Percentiles rank a stretch among this genome's conserved stretches.
phyloP scores from a whole-genome alignment of 2,329 filamentous ascomycete species.

The Raffaelea arxii region DNA sequence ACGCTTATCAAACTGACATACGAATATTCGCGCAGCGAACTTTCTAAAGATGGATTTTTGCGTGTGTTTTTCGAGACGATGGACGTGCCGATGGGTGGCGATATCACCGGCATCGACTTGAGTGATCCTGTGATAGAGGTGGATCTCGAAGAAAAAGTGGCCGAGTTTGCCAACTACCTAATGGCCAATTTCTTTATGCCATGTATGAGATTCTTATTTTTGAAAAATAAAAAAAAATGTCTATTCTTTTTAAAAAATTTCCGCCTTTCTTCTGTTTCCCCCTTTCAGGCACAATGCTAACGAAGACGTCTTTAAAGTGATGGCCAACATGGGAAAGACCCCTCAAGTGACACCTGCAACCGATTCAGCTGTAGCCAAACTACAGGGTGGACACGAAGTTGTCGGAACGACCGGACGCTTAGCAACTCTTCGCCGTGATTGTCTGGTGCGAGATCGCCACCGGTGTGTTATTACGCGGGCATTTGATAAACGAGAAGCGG shows the following conservation, averaged over 20 bases:
- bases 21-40: background rate
- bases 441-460: slow-evolving; percentile 2
- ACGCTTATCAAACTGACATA: background rate
- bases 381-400: background rate
- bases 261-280: background rate
- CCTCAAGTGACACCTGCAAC: background rate
- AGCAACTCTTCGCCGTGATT: background rate
- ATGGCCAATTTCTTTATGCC: slow-evolving; percentile 2
- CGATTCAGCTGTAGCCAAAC: background rate
- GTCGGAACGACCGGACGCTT: background rate
- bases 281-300: background rate
- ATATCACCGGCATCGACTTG: slow-evolving; percentile 1
- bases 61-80: background rate
- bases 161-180: slow-evolving; percentile 1
- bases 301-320: background rate
- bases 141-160: background rate
- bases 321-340: background rate
- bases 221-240: background rate
- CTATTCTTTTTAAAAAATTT: background rate
- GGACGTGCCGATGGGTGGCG: background rate
- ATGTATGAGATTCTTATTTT: background rate
- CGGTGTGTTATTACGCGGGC: slow-evolving; percentile 1
- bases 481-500: background rate
- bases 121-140: background rate
- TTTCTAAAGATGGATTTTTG: slow-evolving; percentile 1